Percentiles rank a stretch among this genome's conserved stretches.
Evolutionary conservation across 1,139 yeast species (phyloP).

Genomic region (Lodderomyces orthopsilosis): DNA sequence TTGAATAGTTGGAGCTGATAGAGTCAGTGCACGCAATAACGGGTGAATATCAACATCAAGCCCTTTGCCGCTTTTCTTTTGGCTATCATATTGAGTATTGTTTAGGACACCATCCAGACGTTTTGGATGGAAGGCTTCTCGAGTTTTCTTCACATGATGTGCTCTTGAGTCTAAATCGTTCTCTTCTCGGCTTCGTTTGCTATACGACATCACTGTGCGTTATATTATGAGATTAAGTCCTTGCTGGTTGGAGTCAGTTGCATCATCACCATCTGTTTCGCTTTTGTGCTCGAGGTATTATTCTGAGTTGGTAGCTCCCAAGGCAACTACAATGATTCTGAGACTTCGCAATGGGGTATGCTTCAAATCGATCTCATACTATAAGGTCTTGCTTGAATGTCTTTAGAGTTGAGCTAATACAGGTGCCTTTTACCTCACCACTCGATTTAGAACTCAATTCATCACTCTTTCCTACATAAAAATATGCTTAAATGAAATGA

Average conservation of each 20-base stretch:
- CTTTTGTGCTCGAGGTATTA: constrained; percentile 1
- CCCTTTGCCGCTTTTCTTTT: constrained; percentile 23
- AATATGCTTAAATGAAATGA: too few relatives aligned
- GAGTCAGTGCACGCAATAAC: constrained; percentile 34
- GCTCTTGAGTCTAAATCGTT: background rate
- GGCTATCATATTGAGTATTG: background rate
- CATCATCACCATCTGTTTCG: background rate
- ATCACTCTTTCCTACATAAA: too few relatives aligned
- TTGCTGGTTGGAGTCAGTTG: constrained; percentile 3
- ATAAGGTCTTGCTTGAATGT: too few relatives aligned
- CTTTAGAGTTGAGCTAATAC: too few relatives aligned
- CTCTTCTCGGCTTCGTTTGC: background rate
- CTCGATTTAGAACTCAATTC: too few relatives aligned
- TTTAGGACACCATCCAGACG: background rate
- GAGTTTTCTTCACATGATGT: background rate
- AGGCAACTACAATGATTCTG: background rate
- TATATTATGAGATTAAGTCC: background rate
- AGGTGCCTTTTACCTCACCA: too few relatives aligned
- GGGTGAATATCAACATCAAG: constrained; percentile 63
- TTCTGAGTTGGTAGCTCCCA: background rate
- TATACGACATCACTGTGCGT: background rate
- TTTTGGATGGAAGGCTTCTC: background rate
- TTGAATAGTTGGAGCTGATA: constrained; percentile 26
- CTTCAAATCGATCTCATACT: too few relatives aligned
- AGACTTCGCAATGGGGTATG: too few relatives aligned